Percentiles rank a stretch among this genome's conserved stretches.
phyloP scores from a whole-genome alignment of 2,329 filamentous ascomycete genomes.

The Sphaerulina populicola region DNA sequence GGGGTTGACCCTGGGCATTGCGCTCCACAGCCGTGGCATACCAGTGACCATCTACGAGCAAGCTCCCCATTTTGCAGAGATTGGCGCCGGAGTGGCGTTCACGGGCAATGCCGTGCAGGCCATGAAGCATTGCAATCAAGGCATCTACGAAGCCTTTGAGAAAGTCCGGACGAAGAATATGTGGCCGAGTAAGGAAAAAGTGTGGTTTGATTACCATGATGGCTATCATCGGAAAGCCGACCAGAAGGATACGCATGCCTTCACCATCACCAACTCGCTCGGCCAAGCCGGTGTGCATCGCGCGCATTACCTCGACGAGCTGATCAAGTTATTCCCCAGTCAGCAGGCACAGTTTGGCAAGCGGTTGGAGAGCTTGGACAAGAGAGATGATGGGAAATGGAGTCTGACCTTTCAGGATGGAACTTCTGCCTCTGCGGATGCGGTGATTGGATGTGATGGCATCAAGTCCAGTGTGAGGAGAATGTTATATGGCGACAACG shows the following conservation, averaged over 20 bases:
- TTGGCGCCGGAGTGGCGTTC: conserved; percentile 52
- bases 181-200: conserved; percentile 31
- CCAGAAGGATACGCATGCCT: conserved; percentile 21
- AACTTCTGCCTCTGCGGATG: conserved; percentile 38
- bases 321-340: conserved; percentile 37
- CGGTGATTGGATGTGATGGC: conserved; percentile 25
- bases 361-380: conserved; percentile 28
- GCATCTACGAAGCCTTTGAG: conserved; percentile 38
- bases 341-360: conserved; percentile 31
- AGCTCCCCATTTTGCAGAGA: conserved; percentile 47
- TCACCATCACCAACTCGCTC: conserved; percentile 23
- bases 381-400: conserved; percentile 23
- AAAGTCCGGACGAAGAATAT: conserved; percentile 37
- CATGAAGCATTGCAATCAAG: conserved; percentile 47
- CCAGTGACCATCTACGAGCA: conserved; percentile 50
- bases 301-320: conserved; percentile 36
- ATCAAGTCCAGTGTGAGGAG: conserved; percentile 51
- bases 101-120: conserved; percentile 48
- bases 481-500: conserved; percentile 31
- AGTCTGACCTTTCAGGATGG: conserved; percentile 34
- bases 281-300: conserved; percentile 32
- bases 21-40: conserved; percentile 39
- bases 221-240: conserved; percentile 27
- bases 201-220: conserved; percentile 40
- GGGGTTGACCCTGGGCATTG: conserved; percentile 48